phyloP scores from a whole-genome alignment of 148 eudicot genomes.

The Cornus controversa region DNA sequence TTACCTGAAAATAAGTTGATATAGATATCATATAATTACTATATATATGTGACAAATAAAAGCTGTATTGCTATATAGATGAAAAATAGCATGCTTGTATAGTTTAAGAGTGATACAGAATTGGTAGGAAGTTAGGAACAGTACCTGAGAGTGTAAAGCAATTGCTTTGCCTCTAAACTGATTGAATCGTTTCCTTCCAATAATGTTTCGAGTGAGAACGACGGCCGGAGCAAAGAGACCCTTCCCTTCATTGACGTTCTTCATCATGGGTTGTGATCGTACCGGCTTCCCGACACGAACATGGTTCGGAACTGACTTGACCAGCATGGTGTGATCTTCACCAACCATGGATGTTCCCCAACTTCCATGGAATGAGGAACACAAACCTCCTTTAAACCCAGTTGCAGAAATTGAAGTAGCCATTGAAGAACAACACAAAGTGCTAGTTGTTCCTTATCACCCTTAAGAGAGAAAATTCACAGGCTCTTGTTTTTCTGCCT shows the following conservation, averaged over 20 bases:
- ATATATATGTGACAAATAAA: too few species aligned
- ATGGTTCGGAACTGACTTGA: constrained; percentile 32
- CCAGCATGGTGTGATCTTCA: constrained; percentile 50
- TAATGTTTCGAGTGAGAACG: constrained; percentile 60
- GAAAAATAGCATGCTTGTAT: too few species aligned
- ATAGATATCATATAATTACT: too few species aligned
- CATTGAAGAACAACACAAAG: constrained; percentile 20
- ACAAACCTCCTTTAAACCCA: constrained; percentile 33
- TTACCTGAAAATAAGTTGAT: constrained; percentile 46
- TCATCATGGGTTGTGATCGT: constrained; percentile 66
- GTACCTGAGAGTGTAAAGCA: constrained; percentile 95
- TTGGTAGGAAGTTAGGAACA: too few species aligned
- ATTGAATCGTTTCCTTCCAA: constrained; percentile 87
- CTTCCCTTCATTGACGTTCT: constrained; percentile 87
- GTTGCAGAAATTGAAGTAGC: constrained; percentile 46
- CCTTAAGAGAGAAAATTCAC: too few species aligned
- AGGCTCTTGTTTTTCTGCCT: neutral
- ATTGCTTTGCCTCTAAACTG: constrained; percentile 97
- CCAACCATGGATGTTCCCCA: constrained; percentile 48
- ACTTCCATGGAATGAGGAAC: constrained; percentile 45
- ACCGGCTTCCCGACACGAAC: constrained; percentile 46
- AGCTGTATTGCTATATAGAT: neutral
- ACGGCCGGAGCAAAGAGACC: constrained; percentile 88
- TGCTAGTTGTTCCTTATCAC: neutral
- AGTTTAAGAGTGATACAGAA: neutral